Evolutionary conservation across 2,329 filamentous ascomycete species (phyloP).

Genomic region (Purpureocillium lavendulum): DNA sequence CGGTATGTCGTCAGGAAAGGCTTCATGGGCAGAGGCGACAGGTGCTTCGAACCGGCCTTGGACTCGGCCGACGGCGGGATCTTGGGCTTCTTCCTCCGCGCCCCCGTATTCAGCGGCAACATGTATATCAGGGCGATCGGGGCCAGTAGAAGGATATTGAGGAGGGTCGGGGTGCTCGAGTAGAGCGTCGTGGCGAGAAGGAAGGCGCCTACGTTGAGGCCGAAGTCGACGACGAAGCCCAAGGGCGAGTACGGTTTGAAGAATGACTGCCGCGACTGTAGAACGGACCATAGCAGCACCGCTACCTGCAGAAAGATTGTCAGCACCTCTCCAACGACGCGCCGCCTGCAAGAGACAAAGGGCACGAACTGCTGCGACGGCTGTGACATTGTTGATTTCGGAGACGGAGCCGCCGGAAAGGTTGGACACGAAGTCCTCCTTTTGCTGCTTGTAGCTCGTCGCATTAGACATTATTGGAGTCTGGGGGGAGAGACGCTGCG

Average conservation of each 20-base stretch:
- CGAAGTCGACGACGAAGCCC: slow-evolving; percentile 69
- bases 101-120: slow-evolving; percentile 30
- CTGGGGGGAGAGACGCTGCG: not conserved
- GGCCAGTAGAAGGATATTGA: slow-evolving; percentile 65
- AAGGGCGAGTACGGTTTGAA: slow-evolving; percentile 68
- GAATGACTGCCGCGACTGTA: slow-evolving; percentile 77
- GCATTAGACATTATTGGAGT: slow-evolving; percentile 24
- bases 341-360: not conserved
- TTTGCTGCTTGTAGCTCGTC: slow-evolving; percentile 74
- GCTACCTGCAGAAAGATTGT: slow-evolving; percentile 50
- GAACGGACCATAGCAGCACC: slow-evolving; percentile 76
- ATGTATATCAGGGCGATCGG: slow-evolving; percentile 59
- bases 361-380: slow-evolving; percentile 66
- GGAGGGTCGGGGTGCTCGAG: slow-evolving; percentile 61
- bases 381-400: slow-evolving; percentile 82
- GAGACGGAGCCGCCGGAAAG: slow-evolving; percentile 72
- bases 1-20: slow-evolving; percentile 91
- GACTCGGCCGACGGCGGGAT: slow-evolving; percentile 34
- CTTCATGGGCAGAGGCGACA: slow-evolving; percentile 61
- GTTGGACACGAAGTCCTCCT: slow-evolving; percentile 93
- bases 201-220: slow-evolving; percentile 76
- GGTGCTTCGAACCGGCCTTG: slow-evolving; percentile 18
- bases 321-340: too few species aligned
- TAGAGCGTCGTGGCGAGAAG: slow-evolving; percentile 85
- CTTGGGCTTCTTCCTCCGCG: slow-evolving; percentile 36